These are phyloP conservation scores for Jaapia argillacea DNA, from an alignment of 768 basidiomycete species.

Conservation along the genomic window DNA sequence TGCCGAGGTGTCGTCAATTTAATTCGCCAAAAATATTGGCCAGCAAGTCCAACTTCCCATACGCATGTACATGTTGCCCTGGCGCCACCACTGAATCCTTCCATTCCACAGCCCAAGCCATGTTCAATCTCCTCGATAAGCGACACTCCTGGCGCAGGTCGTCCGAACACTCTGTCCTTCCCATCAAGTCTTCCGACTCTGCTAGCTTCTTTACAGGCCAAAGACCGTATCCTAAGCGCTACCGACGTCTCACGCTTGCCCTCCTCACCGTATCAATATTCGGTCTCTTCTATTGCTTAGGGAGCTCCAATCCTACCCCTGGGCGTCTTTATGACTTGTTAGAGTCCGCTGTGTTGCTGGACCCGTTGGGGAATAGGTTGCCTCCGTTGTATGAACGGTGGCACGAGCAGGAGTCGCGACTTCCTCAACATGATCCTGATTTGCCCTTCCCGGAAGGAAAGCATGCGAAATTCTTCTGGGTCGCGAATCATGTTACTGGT, in stretches of 20 bases:
- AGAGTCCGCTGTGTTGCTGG: conserved; percentile 1
- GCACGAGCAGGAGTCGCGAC: conserved; percentile 29
- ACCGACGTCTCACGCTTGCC: neutral
- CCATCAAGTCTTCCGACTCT: too few species aligned
- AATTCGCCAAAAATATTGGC: too few species aligned
- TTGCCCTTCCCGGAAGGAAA: conserved; percentile 29
- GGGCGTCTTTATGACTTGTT: neutral
- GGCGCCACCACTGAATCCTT: too few species aligned
- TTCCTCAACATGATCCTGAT: conserved; percentile 35
- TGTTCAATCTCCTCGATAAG: too few species aligned
- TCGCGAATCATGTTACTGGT: conserved; percentile 37
- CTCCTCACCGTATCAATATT: neutral
- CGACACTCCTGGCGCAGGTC: too few species aligned
- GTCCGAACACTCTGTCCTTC: too few species aligned
- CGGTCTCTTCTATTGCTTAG: neutral
- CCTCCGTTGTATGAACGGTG: conserved; percentile 38
- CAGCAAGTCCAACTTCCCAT: too few species aligned
- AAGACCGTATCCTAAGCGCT: neutral
- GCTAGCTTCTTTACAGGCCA: too few species aligned
- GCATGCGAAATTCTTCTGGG: conserved; percentile 35
- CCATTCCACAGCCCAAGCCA: too few species aligned
- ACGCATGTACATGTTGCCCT: too few species aligned
- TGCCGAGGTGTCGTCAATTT: too few species aligned
- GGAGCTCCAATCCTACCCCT: neutral
- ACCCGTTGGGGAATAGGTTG: conserved; percentile 9